Evolutionary conservation across 192 early-diverging fungal species (phyloP).

Genomic region (Allomyces javanicus): DNA sequence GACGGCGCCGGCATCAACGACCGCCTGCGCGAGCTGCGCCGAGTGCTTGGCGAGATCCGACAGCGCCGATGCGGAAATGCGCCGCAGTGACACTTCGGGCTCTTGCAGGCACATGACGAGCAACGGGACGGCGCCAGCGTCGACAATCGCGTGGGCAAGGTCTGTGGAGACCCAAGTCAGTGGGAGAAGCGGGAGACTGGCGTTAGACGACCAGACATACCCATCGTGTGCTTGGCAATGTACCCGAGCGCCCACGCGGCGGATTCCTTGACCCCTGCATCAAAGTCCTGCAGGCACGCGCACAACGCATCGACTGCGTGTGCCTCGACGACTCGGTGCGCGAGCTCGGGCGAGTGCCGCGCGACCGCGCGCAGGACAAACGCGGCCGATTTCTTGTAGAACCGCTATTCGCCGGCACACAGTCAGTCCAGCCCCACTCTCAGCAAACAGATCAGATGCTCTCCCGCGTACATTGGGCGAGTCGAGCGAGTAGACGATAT

Average conservation of each 20-base stretch:
- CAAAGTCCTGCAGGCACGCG: slow-evolving; percentile 37
- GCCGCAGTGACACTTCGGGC: slow-evolving; percentile 25
- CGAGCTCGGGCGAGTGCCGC: slow-evolving; percentile 31
- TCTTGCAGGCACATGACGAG: slow-evolving; percentile 37
- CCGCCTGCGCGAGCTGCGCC: slow-evolving; percentile 31
- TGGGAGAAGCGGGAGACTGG: too few relatives aligned
- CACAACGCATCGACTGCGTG: slow-evolving; percentile 30
- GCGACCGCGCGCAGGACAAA: slow-evolving; percentile 35
- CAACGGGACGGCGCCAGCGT: slow-evolving; percentile 31
- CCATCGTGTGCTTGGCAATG: slow-evolving; percentile 34
- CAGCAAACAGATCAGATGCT: too few relatives aligned
- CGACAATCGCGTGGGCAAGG: slow-evolving; percentile 31
- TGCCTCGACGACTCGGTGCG: slow-evolving; percentile 27
- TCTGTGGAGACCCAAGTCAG: slow-evolving; percentile 9
- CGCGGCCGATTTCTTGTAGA: slow-evolving; percentile 36
- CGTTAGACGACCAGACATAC: too few relatives aligned
- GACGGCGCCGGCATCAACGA: slow-evolving; percentile 33
- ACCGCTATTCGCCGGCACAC: slow-evolving; percentile 13
- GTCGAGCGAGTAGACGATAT: slow-evolving; percentile 25
- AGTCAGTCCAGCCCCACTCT: background rate
- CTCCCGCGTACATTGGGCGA: slow-evolving; percentile 25
- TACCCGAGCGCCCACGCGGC: slow-evolving; percentile 40
- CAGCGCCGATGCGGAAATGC: slow-evolving; percentile 34
- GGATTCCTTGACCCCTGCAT: slow-evolving; percentile 35
- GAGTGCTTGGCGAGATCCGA: slow-evolving; percentile 36